These are phyloP conservation scores for Musa acuminata DNA, from an alignment of 176 grass and related monocot genomes.

Conservation along the genomic window DNA sequence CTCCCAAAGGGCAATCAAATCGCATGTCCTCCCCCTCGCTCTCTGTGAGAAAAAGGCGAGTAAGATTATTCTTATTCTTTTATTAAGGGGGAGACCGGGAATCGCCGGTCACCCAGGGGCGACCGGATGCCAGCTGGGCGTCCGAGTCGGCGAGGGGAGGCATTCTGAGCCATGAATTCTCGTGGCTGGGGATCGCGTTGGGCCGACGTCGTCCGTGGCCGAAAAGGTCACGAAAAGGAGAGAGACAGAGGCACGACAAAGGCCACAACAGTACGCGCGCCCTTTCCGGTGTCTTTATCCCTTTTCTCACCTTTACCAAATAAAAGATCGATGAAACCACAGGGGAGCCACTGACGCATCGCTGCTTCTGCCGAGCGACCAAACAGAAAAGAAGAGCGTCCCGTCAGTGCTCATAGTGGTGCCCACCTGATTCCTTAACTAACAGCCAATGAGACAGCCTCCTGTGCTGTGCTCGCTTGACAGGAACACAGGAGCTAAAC, in stretches of 20 bases:
- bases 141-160: constrained; percentile 37
- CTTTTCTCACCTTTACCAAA: too few species aligned
- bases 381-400: too few species aligned
- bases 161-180: constrained; percentile 35
- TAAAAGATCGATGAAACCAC: too few species aligned
- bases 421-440: too few species aligned
- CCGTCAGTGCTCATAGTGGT: too few species aligned
- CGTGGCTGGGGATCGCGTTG: constrained; percentile 36
- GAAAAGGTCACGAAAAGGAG: background rate
- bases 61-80: background rate
- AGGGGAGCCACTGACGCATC: too few species aligned
- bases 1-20: background rate
- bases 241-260: background rate
- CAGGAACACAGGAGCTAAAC: too few species aligned
- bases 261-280: too few species aligned
- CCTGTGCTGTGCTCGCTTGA: too few species aligned
- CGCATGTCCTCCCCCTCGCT: constrained; percentile 1
- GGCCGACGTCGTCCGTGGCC: constrained; percentile 24
- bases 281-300: too few species aligned
- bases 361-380: too few species aligned
- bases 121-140: constrained; percentile 20
- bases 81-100: background rate
- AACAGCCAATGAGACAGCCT: too few species aligned
- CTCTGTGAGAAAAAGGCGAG: background rate
- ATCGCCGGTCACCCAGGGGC: background rate